These are phyloP conservation scores for Sindora glabra DNA, from an alignment of 306 rosid genomes.

Conservation along the genomic window DNA sequence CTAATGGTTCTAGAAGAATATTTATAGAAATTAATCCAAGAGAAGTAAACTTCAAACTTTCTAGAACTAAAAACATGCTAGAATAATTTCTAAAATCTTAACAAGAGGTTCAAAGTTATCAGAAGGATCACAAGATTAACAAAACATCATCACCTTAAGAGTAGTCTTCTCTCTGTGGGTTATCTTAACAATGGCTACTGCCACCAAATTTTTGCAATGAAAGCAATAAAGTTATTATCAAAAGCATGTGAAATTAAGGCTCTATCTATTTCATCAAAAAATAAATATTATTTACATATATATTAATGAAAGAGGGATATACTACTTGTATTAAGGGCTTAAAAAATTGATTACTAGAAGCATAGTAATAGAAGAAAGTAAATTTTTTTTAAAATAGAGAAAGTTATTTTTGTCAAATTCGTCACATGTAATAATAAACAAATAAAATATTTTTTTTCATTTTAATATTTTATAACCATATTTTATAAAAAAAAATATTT, in stretches of 20 bases:
- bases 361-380: too few relatives aligned
- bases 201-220: slow-evolving; percentile 84
- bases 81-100: not conserved
- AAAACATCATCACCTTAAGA: slow-evolving; percentile 58
- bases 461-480: too few relatives aligned
- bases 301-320: too few relatives aligned
- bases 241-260: slow-evolving; percentile 5
- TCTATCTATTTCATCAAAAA: too few relatives aligned
- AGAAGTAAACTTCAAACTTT: not conserved
- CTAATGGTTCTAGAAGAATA: not conserved
- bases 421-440: too few relatives aligned
- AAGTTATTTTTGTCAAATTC: too few relatives aligned
- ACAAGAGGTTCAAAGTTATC: not conserved
- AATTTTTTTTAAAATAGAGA: too few relatives aligned
- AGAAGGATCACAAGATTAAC: slow-evolving; percentile 5
- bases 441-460: too few relatives aligned
- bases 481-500: too few relatives aligned
- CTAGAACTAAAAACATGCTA: not conserved
- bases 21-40: not conserved
- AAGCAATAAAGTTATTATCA: slow-evolving; percentile 8
- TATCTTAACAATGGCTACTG: slow-evolving; percentile 91
- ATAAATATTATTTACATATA: too few relatives aligned
- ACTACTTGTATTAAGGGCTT: too few relatives aligned
- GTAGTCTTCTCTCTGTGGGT: slow-evolving; percentile 94
- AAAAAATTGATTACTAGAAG: too few relatives aligned